These are phyloP conservation scores for Cicer arietinum DNA, from an alignment of 306 rosid genomes.

Conservation along the genomic window DNA sequence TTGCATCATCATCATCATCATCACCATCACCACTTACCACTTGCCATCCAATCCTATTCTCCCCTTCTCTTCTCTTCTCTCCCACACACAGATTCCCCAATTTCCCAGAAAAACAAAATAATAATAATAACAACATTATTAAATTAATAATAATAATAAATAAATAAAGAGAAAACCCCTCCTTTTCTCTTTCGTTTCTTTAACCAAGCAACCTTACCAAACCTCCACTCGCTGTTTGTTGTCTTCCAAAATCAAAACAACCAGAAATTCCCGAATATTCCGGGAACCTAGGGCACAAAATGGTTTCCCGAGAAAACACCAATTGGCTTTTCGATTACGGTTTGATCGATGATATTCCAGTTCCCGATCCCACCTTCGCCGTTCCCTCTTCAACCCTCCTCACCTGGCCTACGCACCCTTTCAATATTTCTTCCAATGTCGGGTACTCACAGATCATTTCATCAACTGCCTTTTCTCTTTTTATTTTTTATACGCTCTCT, in stretches of 20 bases:
- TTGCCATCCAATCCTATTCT: constrained; percentile 31
- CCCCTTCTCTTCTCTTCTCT: too few species aligned
- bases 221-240: constrained; percentile 39
- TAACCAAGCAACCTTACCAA: background rate
- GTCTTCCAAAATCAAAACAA: constrained; percentile 34
- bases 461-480: constrained; percentile 16
- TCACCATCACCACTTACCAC: constrained; percentile 35
- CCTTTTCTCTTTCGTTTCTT: background rate
- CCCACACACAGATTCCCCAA: too few species aligned
- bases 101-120: too few species aligned
- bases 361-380: constrained; percentile 59
- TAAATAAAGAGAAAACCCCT: background rate
- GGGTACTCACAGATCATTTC: constrained; percentile 55
- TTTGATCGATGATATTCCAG: constrained; percentile 77
- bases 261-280: constrained; percentile 43
- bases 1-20: constrained; percentile 31
- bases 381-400: constrained; percentile 58
- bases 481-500: background rate
- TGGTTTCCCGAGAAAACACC: constrained; percentile 93
- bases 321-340: constrained; percentile 84
- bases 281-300: constrained; percentile 50
- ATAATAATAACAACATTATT: too few species aligned
- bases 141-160: background rate
- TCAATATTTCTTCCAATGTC: constrained; percentile 57
- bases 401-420: constrained; percentile 66